Base-by-base conservation (phyloP, 2,329 filamentous ascomycete species). In the Pestalotiopsis sp. region DNA sequence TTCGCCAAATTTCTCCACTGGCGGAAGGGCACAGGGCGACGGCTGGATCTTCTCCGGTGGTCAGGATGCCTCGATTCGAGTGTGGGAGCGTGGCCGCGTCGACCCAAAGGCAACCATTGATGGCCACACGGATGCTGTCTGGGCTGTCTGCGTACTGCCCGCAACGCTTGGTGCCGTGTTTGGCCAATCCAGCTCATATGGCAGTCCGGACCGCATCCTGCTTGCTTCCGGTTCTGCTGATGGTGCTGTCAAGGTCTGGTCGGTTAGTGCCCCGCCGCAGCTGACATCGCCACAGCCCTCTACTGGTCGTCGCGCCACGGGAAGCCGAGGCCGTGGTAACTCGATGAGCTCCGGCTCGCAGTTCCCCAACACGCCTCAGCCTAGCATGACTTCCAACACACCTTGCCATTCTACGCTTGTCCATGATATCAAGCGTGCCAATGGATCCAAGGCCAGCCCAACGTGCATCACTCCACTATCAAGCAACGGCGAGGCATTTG, bases 21-120 rank as follows among this genome's bases (percentile, higher is more conserved):
- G 95, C 45, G 94, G 95, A 6, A 90, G 95, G 71, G 93, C 93
- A 7, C 90, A 92, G 74, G 95, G 95, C 40, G 96, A 98, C 75
- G 96, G 96, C 36, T 99, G 96, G 96, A 95, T 99, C 72, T 99
- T 99, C 80, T 98, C 95, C 4, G 96, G 96, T 70, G 96, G 96
- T 4, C 94, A 98, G 79, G 96, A 99, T 80, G 90, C 93, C 20
- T 97, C 94, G 6, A 91, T 99, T 49, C 90, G 95, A 38, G 94
- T 99, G 0, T 99, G 96, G 96, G 95, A 99, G 80, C 90, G 95
- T 65, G 95, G 95, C 36, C 87, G 95, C 61, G 94, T 99, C 40
- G 96, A 98, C 78, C 94, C 96, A 7, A 98, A 98, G 80, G 94
- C 94, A 2, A 97, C 94, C 0, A 85, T 99, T 4, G 94, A 98